Base-by-base conservation (phyloP, 495 filamentous ascomycete species). In the Podospora pseudoanserina region DNA sequence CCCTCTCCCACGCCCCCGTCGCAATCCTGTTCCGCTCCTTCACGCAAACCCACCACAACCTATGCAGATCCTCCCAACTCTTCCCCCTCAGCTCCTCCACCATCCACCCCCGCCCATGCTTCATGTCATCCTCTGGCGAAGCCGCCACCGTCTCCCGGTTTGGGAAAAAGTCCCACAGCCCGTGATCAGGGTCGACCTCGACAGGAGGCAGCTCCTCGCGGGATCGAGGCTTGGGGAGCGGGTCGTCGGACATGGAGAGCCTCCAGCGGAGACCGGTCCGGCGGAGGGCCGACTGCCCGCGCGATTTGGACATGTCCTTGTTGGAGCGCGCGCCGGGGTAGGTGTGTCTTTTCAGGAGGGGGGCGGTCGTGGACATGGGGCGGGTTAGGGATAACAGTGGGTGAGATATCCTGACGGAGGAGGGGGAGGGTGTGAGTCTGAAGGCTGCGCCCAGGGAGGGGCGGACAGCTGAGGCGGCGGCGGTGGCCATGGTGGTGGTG, bases 101-200 rank as follows among this genome's bases (percentile, higher is more conserved):
- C 32, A 83, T 86, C 96, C 96, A 99, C 30, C 85, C 77, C 60
- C 95, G 89, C 34, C 95, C 94, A 77, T 93, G 88, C 49, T 86
- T 80, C 18, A 73, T 63, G 58, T 89, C 87, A 70, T 92, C 88
- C 19, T 86, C 83, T 2, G 94, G 94, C 13, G 86, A 86, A 60
- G 80, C 82, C 75, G 97, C 74, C 18, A 88, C 78, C 71, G 85
- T 85, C 60, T 83, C 85, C 64, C 88, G 83, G 61, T 82, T 79
- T 68, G 87, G 86, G 79, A 99, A 98, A 80, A 99, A 99, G 0
- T 85, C 89, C 90, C 91, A 97, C n/a, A 99, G 89, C 49, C 92
- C 93, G 79, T 99, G 95, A 66, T 95, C 78, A 6, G 85, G 82
- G 74, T 90, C 90, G 18, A 87, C 84, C 66, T 84, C 73, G 53